Evolutionary conservation across 306 rosid species (phyloP), one percentile per base, ranked within the genome.

Genomic region (Quercus ilex): DNA sequence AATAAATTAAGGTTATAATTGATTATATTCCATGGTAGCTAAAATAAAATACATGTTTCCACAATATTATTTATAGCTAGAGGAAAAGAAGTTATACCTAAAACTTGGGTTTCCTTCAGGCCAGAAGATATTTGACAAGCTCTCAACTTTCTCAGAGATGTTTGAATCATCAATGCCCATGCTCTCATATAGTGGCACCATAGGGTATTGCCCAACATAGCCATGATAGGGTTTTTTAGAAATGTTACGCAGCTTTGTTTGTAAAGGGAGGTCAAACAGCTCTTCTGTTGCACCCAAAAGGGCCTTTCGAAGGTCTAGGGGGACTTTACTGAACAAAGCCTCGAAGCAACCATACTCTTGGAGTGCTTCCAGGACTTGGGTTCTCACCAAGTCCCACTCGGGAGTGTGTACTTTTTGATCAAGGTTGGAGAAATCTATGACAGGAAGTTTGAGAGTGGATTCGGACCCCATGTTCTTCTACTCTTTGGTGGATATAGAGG

Each of bases 271-370:
- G 74, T 91, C 86, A 58, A 91, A 93, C 58, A 91, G 90, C 78
- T 90, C 87, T 80, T 90, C 56, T 0, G 84, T 62, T 46, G 81
- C 52, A 59, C 31, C 82, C 35, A 86, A 86, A 31, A 90, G 6
- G 19, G 83, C 83, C 65, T 84, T 86, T 3, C 79, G 67, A 76
- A 85, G 73, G 9, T 90, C 80, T n/a, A 74, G 17, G 51, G 87
- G 81, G 43, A 93, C 86, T 83, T 81, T 77, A 58, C 80, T 78
- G 76, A 87, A 91, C 52, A 70, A 55, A 26, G 88, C 94, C 83
- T 93, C 92, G 77, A 91, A 91, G 85, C 92, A 91, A 69, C 96
- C 98, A 55, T 74, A 93, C 60, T 89, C 91, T 55, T 71, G 83
- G 55, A 88, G 87, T 62, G 92, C 92, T 62, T 85, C 23, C 57